Base-by-base conservation (phyloP, 805 yeast species). In the Candida montana region DNA sequence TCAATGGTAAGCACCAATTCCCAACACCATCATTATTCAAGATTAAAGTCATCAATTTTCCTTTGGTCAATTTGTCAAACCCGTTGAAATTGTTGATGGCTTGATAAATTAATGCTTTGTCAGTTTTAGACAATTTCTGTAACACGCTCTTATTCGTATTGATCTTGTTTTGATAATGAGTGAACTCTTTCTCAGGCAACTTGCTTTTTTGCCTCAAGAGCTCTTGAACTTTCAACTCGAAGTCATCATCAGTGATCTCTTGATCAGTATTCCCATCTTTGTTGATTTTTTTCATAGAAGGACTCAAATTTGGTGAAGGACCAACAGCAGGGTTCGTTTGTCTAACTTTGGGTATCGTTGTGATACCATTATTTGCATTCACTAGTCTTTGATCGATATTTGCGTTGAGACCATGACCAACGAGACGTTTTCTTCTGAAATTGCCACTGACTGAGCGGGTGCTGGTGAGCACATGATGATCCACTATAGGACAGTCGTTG, bases 1-100 rank as follows among this genome's bases (percentile, higher is more conserved):
- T 71, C 40, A 84, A 64, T 4, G 90, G 83, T 20, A 77, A 68
- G 46, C 84, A 77, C 95, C 95, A 84, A 19, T 62, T 59, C 39
- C 77, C 68, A 10, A 76, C 74, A 1, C 83, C 79, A 33, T 69
- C 71, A 50, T 79, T 76, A 2, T 62, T 51, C 62, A 81, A 64
- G 76, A 81, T 77, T 66, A 77, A 81, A 24, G 71, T 63, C 24
- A 65, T 70, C 39, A 65, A 65, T 37, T 49, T 54, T 43, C 52
- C 59, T 41, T 67, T 68, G 41, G 64, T 71, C 13, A 42, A 33
- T 2, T 46, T 44, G n/a, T 49, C 54, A 18, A 41, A 40, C 21
- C 54, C 51, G 2, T 51, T n/a, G n/a, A n/a, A n/a, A n/a, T n/a
- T 41, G 5, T 64, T 49, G 15, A 59, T 42, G n/a, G 53, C 47